A percentile compares a stretch with the other conserved stretches of the same genome.
These are phyloP conservation scores for Camellia lanceoleosa DNA, from an alignment of 148 eudicot species.

Conservation along the genomic window DNA sequence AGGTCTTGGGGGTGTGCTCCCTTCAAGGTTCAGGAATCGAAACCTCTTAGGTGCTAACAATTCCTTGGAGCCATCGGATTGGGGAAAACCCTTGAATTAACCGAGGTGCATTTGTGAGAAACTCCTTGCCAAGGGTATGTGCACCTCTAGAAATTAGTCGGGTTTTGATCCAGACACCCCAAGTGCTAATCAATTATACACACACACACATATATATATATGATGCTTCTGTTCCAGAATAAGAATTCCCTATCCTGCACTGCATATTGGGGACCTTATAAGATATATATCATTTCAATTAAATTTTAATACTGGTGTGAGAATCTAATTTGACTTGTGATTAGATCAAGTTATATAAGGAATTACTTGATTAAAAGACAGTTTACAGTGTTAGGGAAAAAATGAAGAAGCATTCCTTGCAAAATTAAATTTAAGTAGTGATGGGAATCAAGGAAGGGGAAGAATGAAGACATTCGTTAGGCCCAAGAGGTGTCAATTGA, in stretches of 20 bases:
- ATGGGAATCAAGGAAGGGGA: not conserved
- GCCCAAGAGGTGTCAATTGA: too few relatives aligned
- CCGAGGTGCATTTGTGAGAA: too few relatives aligned
- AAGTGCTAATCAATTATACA: too few relatives aligned
- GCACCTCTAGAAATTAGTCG: too few relatives aligned
- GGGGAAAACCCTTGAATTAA: too few relatives aligned
- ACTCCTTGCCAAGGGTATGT: too few relatives aligned
- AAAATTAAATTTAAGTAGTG: not conserved
- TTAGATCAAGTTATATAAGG: not conserved
- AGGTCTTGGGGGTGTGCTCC: too few relatives aligned
- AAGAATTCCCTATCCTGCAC: not conserved
- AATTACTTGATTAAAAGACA: not conserved
- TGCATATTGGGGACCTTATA: not conserved
- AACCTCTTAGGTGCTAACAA: too few relatives aligned
- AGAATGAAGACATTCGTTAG: not conserved
- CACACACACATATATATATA: not conserved
- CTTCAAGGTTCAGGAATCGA: too few relatives aligned
- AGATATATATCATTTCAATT: not conserved
- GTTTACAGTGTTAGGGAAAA: not conserved
- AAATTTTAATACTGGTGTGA: not conserved
- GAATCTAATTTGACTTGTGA: not conserved
- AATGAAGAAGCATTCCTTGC: not conserved
- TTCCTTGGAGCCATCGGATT: too few relatives aligned
- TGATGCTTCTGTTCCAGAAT: not conserved
- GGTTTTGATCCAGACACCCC: too few relatives aligned